Base-by-base conservation (phyloP, 371 early-diverging fungal species). In the Apophysomyces variabilis region DNA sequence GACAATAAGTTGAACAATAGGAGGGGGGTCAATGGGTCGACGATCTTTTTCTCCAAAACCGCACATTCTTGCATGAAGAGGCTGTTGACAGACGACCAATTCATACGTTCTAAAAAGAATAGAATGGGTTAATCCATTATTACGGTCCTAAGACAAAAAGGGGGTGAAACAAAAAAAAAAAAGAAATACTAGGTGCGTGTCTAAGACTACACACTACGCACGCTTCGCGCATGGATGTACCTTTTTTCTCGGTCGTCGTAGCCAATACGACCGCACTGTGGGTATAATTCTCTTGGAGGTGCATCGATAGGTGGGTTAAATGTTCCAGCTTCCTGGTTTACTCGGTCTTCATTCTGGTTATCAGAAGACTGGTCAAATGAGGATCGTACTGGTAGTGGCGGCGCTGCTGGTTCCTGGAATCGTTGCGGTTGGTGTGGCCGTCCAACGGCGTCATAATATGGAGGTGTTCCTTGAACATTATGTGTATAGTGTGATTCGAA, bases 11-110 rank as follows among this genome's bases (percentile, higher is more conserved):
- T 88, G 86, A 2, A 87, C 85, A 66, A 90, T 86, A 8, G 89
- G 89, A 6, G 89, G 88, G 13, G 91, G 91, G 66, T 89, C 89
- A 36, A 90, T 82, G 0, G 89, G 89, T 37, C 90, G 80, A 66
- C 90, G 77, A 66, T 88, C 90, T 65, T 92, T 94, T 61, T 93
- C 93, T 5, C 92, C 92, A 81, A 90, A 91, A 9, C 93, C 95
- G 71, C 93, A 92, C 90, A 91, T 92, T 7, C 93, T 79, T 5
- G 92, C 91, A 70, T 91, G 92, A 63, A 89, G 81, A 4, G 95
- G 95, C 57, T 94, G 91, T 65, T 94, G 95, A 21, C 83, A 84
- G 38, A 87, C 84, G 1, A 79, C 71, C 4, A 87, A 67, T 67
- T 82, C 80, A 64, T 87, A 85, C 5, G 80, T 77, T 63, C 87